phyloP scores from a whole-genome alignment of 2,329 filamentous ascomycete species.

The Colletotrichum simmondsii region DNA sequence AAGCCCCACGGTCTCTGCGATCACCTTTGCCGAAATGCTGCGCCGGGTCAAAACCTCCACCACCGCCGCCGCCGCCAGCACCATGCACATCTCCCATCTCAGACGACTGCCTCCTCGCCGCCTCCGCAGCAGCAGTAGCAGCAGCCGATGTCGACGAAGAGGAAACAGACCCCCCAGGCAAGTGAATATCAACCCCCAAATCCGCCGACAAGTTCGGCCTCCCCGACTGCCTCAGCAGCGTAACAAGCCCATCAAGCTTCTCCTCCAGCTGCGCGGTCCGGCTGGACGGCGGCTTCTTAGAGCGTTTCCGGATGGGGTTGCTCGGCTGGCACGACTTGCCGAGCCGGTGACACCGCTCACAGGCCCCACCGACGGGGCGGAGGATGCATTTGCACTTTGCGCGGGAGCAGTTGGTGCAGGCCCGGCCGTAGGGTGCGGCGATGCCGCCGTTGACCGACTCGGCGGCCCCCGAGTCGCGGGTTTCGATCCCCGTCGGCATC shows the following conservation, averaged over 20 bases:
- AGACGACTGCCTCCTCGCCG: not conserved
- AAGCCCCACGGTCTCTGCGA: not conserved
- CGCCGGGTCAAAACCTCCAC: not conserved
- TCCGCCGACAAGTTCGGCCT: not conserved
- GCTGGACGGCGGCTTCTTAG: constrained; percentile 35
- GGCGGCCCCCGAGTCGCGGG: constrained; percentile 18
- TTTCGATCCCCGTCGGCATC: constrained; percentile 21
- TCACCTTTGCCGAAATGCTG: not conserved
- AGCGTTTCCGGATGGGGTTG: constrained; percentile 44
- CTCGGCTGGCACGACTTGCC: constrained; percentile 52
- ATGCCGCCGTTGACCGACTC: constrained; percentile 19
- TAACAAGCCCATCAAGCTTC: constrained; percentile 43
- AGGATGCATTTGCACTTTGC: constrained; percentile 58
- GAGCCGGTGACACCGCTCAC: constrained; percentile 54
- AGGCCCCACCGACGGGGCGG: constrained; percentile 40
- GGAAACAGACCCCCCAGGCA: not conserved
- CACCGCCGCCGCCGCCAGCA: not conserved
- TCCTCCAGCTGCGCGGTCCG: constrained; percentile 39
- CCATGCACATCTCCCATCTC: not conserved
- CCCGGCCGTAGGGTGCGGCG: constrained; percentile 51
- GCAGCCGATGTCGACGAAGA: not conserved
- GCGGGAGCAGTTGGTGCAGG: constrained; percentile 53
- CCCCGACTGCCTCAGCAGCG: constrained; percentile 38
- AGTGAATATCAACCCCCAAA: not conserved
- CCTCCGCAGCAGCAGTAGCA: not conserved